Percentiles rank a stretch among this genome's conserved stretches.
Evolutionary conservation across 352 stramenopile genomes (phyloP).

Genomic region (Globisporangium nodosum): DNA sequence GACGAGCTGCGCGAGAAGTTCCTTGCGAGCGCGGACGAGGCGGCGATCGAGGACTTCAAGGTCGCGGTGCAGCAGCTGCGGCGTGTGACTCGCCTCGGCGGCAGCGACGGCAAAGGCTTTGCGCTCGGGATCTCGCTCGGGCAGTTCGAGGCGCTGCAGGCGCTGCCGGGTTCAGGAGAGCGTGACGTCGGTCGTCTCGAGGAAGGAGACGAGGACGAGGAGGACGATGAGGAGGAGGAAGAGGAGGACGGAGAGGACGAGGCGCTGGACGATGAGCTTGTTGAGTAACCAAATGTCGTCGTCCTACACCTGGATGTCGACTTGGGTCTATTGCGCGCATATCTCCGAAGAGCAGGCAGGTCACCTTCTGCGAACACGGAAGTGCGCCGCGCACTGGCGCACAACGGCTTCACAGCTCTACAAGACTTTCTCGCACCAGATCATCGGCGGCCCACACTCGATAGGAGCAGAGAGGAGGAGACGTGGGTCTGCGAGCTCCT

Average conservation of each 20-base stretch:
- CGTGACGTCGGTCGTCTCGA: neutral
- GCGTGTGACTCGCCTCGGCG: slow-evolving; percentile 23
- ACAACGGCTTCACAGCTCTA: too few relatives aligned
- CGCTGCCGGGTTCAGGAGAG: neutral
- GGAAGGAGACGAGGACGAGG: slow-evolving; percentile 17
- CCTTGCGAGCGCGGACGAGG: slow-evolving; percentile 50
- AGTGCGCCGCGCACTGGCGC: too few relatives aligned
- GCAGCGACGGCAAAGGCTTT: slow-evolving; percentile 8
- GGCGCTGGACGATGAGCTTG: neutral
- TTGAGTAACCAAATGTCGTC: neutral
- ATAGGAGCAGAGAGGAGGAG: slow-evolving; percentile 11
- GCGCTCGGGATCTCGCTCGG: slow-evolving; percentile 14
- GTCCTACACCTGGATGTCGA: too few relatives aligned
- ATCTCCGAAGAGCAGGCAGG: too few relatives aligned
- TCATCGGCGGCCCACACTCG: too few relatives aligned
- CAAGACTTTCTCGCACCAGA: too few relatives aligned
- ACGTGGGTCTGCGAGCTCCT: slow-evolving; percentile 12
- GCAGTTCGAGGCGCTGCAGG: slow-evolving; percentile 12
- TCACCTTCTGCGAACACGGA: too few relatives aligned
- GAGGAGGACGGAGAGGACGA: slow-evolving; percentile 15
- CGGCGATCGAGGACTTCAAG: slow-evolving; percentile 66
- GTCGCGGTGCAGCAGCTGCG: slow-evolving; percentile 54
- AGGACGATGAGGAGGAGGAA: slow-evolving; percentile 25
- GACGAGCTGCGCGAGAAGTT: slow-evolving; percentile 62
- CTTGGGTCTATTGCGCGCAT: too few relatives aligned